These are phyloP conservation scores for Mucor mucedo DNA, from an alignment of 371 early-diverging fungal species.

Conservation along the genomic window DNA sequence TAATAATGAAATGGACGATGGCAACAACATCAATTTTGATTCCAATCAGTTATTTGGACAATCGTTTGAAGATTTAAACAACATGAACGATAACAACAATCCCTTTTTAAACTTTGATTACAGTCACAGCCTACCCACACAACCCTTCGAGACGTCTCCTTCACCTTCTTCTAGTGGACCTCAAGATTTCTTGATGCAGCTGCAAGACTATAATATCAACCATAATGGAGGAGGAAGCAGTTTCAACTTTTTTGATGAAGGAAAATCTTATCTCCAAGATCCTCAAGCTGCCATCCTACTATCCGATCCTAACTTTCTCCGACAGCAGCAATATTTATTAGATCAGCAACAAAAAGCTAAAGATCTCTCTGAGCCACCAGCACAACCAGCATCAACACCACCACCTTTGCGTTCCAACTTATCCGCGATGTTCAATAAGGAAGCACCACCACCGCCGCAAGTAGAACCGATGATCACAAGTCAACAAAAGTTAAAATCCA, in stretches of 20 bases:
- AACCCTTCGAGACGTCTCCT: slow-evolving; percentile 5
- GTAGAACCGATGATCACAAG: slow-evolving; percentile 8
- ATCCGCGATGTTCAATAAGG: slow-evolving; percentile 31
- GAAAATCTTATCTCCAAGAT: not conserved
- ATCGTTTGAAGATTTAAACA: slow-evolving; percentile 20
- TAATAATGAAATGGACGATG: slow-evolving; percentile 21
- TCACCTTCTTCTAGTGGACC: slow-evolving; percentile 10
- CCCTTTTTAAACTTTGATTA: slow-evolving; percentile 20
- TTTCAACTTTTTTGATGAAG: slow-evolving; percentile 5
- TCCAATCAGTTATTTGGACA: slow-evolving; percentile 21
- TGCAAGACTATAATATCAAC: slow-evolving; percentile 3
- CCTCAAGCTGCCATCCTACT: slow-evolving; percentile 32
- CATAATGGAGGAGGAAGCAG: not conserved
- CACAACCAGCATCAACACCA: too few relatives aligned
- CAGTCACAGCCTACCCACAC: slow-evolving; percentile 18
- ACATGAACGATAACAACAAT: slow-evolving; percentile 11
- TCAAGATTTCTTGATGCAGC: slow-evolving; percentile 11
- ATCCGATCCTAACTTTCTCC: slow-evolving; percentile 34
- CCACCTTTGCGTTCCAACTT: slow-evolving; percentile 12
- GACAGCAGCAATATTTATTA: slow-evolving; percentile 36
- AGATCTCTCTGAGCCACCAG: too few relatives aligned
- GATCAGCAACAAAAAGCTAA: slow-evolving; percentile 16
- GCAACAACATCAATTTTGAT: slow-evolving; percentile 4
- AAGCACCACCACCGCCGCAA: slow-evolving; percentile 3
- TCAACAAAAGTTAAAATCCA: slow-evolving; percentile 10